Percentiles rank a stretch among this genome's conserved stretches.
phyloP scores from a whole-genome alignment of 495 filamentous ascomycete genomes.

The Thermochaetoides thermophila region DNA sequence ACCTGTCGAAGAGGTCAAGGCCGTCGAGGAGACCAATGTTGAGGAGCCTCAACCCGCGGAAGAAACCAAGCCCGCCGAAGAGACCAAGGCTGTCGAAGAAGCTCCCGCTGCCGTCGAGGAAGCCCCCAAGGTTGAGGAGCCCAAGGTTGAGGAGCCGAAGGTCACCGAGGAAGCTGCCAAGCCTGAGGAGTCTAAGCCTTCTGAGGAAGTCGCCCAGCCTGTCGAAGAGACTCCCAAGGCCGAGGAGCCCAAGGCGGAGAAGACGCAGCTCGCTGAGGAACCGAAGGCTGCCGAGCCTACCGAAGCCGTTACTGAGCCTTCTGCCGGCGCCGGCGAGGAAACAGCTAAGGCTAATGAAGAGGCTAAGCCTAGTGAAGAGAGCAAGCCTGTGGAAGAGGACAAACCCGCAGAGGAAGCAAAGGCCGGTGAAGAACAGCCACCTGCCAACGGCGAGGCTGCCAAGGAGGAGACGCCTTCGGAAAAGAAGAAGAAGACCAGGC shows the following conservation, averaged over 20 bases:
- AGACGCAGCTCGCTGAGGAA: slow-evolving; percentile 3
- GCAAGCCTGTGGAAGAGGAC: slow-evolving; percentile 46
- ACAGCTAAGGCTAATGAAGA: slow-evolving; percentile 8
- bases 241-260: slow-evolving; percentile 4
- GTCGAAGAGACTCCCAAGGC: slow-evolving; percentile 39
- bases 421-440: slow-evolving; percentile 6
- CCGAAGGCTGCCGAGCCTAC: background rate
- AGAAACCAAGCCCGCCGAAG: slow-evolving; percentile 21
- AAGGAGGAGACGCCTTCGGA: background rate
- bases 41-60: slow-evolving; percentile 62
- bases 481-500: slow-evolving; percentile 43
- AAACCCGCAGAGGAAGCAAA: slow-evolving; percentile 3
- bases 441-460: background rate
- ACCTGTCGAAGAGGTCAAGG: too few relatives aligned
- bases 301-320: too few relatives aligned
- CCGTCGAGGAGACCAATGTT: too few relatives aligned
- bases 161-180: too few relatives aligned
- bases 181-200: slow-evolving; percentile 47
- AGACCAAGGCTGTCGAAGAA: slow-evolving; percentile 6
- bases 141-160: slow-evolving; percentile 33
- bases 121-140: background rate
- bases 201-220: slow-evolving; percentile 55
- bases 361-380: slow-evolving; percentile 59
- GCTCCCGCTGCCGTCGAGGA: background rate
- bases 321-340: slow-evolving; percentile 38